Evolutionary conservation across 2,329 filamentous ascomycete genomes (phyloP), one percentile per base, ranked within the genome.

Genomic region (Zymoseptoria ardabiliae): DNA sequence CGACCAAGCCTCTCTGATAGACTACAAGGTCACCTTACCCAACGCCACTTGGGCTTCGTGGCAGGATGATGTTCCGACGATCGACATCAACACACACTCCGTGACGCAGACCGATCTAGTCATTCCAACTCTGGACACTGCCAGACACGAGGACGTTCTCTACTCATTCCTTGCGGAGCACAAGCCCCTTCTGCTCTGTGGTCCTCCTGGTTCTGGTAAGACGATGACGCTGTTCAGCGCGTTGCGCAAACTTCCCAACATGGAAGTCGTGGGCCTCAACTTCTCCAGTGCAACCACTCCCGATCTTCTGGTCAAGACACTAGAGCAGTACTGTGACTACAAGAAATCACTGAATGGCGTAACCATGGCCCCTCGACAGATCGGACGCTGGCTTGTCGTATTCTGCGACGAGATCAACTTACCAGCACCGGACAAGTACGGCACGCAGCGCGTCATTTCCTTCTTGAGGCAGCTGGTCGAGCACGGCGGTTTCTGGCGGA

Each of bases 401-500:
- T 99, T 99, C 82, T 99, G 94, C 70, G 94, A 99, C 73, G 94
- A 99, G 74, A 99, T 99, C 78, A 99, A 99, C 76, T 82, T 99
- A 80, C 94, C 94, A 6, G 93, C 94, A 4, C 94, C 94, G 3
- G 94, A 99, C 77, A 93, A 91, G 69, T 99, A 99, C 73, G 93
- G 92, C 58, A 99, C 95, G 1, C 94, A 99, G 74, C 87, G 94
- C 63, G 94, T 94, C 35, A 99, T 99, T 65, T 95, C 94, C 5
- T 99, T 99, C 83, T 76, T 99, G 66, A 87, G 95, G 68, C 94
- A 99, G 74, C 85, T 99, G 63, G 92, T 99, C 54, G 94, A 99
- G 74, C 94, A 99, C 72, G 97, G 97, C 68, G 94, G 94, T 28
- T 99, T 99, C 83, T 99, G 95, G 95, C 85, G 93, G 67, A 96